A percentile compares a stretch with the other conserved stretches of the same genome.
Evolutionary conservation across 805 yeast genomes (phyloP).

Genomic region (Candida jianshihensis): DNA sequence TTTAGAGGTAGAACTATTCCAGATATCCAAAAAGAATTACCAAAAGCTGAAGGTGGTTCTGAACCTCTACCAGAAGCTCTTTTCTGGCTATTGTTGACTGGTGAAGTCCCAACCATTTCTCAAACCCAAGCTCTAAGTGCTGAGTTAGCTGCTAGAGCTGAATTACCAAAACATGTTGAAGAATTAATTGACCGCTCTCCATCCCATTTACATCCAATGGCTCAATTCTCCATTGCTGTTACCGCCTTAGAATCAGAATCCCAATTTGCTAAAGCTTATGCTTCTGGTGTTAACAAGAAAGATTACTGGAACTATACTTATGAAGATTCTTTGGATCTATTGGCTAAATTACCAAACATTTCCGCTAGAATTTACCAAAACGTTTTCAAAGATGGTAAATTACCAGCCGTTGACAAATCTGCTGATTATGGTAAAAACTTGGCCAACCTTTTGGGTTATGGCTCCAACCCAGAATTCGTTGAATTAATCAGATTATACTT

Average conservation of each 20-base stretch:
- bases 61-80: slow-evolving; percentile 76
- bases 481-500: slow-evolving; percentile 77
- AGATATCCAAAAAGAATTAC: slow-evolving; percentile 65
- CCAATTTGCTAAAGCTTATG: slow-evolving; percentile 78
- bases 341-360: slow-evolving; percentile 76
- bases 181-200: slow-evolving; percentile 71
- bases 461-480: slow-evolving; percentile 58
- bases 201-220: slow-evolving; percentile 79
- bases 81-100: slow-evolving; percentile 78
- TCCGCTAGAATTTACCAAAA: slow-evolving; percentile 82
- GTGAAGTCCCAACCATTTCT: slow-evolving; percentile 69
- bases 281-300: slow-evolving; percentile 73
- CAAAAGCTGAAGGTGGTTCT: slow-evolving; percentile 60
- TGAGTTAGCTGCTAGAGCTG: slow-evolving; percentile 73
- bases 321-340: slow-evolving; percentile 72
- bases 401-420: slow-evolving; percentile 40
- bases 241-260: slow-evolving; percentile 80
- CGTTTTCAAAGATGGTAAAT: slow-evolving; percentile 75
- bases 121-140: slow-evolving; percentile 67
- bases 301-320: slow-evolving; percentile 81
- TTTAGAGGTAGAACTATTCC: slow-evolving; percentile 83
- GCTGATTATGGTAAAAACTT: slow-evolving; percentile 64
- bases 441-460: slow-evolving; percentile 51
- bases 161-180: slow-evolving; percentile 70
- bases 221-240: slow-evolving; percentile 79